These are phyloP conservation scores for Ceratobasidium sp. DNA, from an alignment of 1,284 basidiomycete genomes.

Conservation along the genomic window DNA sequence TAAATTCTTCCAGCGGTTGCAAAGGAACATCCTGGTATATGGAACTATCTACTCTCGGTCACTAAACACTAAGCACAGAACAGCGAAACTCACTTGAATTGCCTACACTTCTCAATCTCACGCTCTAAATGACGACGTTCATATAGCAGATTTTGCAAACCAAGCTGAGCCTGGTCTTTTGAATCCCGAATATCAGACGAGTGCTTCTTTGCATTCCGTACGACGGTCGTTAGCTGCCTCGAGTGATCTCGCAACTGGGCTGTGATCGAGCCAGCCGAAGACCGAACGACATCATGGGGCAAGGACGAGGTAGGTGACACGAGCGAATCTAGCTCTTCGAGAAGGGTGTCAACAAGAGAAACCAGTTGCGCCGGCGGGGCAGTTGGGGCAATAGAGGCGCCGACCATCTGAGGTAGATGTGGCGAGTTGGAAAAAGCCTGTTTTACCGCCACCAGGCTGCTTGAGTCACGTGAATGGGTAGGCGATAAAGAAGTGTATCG, in stretches of 20 bases:
- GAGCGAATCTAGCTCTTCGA: constrained; percentile 41
- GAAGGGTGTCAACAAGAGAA: constrained; percentile 33
- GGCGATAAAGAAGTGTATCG: too few relatives aligned
- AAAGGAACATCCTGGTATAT: constrained; percentile 85
- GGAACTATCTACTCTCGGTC: constrained; percentile 64
- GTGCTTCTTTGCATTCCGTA: constrained; percentile 75
- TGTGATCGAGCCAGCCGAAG: constrained; percentile 43
- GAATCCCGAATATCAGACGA: constrained; percentile 81
- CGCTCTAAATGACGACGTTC: constrained; percentile 86
- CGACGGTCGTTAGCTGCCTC: constrained; percentile 46
- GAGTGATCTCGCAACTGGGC: constrained; percentile 46
- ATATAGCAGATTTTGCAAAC: constrained; percentile 84
- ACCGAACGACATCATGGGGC: constrained; percentile 41
- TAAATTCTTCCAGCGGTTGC: constrained; percentile 75
- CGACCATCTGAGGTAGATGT: constrained; percentile 38
- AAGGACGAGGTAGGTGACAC: constrained; percentile 37
- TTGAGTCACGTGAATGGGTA: constrained; percentile 15
- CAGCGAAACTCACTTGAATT: constrained; percentile 76
- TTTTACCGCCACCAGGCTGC: constrained; percentile 14
- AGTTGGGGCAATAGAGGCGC: constrained; percentile 33
- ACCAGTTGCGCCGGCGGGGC: constrained; percentile 39
- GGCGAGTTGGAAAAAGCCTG: constrained; percentile 32
- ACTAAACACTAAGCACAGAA: constrained; percentile 4
- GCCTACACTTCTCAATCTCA: constrained; percentile 88
- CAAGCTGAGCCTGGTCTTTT: constrained; percentile 86